Evolutionary conservation across 495 filamentous ascomycete genomes (phyloP), one percentile per base, ranked within the genome.

Genomic region (Extremus antarcticus): DNA sequence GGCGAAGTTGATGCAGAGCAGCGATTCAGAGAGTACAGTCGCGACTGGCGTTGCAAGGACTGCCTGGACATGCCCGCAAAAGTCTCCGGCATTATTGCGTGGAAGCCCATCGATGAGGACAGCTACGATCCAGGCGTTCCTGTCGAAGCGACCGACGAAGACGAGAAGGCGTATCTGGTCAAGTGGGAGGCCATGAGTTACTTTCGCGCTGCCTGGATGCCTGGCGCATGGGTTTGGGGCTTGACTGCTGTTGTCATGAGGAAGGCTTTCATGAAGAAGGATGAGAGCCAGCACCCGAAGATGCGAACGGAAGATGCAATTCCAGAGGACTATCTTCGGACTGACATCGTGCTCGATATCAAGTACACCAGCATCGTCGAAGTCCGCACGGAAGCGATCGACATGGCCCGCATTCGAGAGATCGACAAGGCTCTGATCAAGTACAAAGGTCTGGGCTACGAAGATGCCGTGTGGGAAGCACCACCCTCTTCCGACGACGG

Each of bases 361-460:
- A 76, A 79, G 47, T 91, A 81, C 57, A 74, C 73, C 0, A 72
- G 71, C 43, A 67, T 70, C 38, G 78, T 80, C 22, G 77, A 82
- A 50, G 66, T 77, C 50, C 63, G 63, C 40, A 70, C 66, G 46
- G 66, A 72, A 56, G 76, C 84, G 48, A 73, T 84, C 25, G 87
- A 91, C 64, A 71, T 84, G 49, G 73, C 72, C 13, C 76, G 82
- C 0, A 81, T 94, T 39, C 75, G 76, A 10, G 77, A 90, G 55
- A 80, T 94, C 20, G 72, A 74, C 17, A 71, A 78, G 59, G 88
- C 87, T 10, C 78, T 81, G 24, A 83, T 95, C 63, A 99, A 99
- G 59, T 97, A 87, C 66, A 87, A 91, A 67, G 94, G 94, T n/a
- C 75, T 97, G n/a, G 76, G 83, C 4, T 97, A 96, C 66, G 90